Percentiles rank a stretch among this genome's conserved stretches.
Evolutionary conservation across 2,329 filamentous ascomycete species (phyloP).

Genomic region (Aspergillus carbonarius): DNA sequence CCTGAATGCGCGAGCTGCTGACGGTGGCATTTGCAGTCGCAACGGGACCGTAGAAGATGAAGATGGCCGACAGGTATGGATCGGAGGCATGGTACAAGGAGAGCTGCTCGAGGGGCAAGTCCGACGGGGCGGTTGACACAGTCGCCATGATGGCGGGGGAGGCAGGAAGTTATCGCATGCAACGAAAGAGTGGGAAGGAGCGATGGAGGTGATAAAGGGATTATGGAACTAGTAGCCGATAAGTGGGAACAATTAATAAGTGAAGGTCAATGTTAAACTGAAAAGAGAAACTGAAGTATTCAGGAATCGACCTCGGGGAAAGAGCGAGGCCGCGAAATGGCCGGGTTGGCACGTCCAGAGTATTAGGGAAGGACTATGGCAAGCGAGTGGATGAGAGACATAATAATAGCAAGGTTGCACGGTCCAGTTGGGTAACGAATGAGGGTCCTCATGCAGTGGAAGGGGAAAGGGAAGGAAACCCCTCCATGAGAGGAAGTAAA

Average conservation of each 20-base stretch:
- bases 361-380: conserved; percentile 12
- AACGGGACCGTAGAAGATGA: conserved; percentile 90
- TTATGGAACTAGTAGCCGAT: not conserved
- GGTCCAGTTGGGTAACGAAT: conserved; percentile 15
- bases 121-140: conserved; percentile 71
- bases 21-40: conserved; percentile 82
- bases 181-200: conserved; percentile 10
- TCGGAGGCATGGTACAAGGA: conserved; percentile 88
- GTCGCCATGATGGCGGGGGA: conserved; percentile 67
- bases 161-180: conserved; percentile 12
- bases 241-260: conserved; percentile 7
- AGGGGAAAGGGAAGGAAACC: conserved; percentile 18
- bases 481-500: conserved; percentile 22
- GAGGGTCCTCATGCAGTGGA: conserved; percentile 19
- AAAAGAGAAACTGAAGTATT: not conserved
- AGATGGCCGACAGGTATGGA: conserved; percentile 72
- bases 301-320: not conserved
- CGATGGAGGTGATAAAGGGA: conserved; percentile 6
- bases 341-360: conserved; percentile 9
- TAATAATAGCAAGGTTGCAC: conserved; percentile 16
- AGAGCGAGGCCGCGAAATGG: conserved; percentile 3
- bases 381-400: conserved; percentile 11
- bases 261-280: conserved; percentile 6
- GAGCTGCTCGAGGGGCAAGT: conserved; percentile 76
- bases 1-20: conserved; percentile 90